These are phyloP conservation scores for Trichoderma guizhouense DNA, from an alignment of 2,329 filamentous ascomycete genomes.

Conservation along the genomic window DNA sequence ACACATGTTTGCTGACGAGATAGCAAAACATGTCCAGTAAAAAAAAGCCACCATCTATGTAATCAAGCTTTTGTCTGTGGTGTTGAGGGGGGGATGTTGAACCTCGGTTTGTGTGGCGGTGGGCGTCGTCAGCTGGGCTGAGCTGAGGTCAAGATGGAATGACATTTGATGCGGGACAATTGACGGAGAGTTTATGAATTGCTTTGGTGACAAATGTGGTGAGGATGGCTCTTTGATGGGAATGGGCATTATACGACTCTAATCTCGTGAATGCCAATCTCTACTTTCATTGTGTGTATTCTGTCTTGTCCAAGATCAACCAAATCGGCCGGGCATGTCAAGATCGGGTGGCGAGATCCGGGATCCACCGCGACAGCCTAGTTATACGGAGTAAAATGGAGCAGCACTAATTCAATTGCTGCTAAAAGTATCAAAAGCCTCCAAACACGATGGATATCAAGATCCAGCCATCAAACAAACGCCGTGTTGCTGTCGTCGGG, in stretches of 20 bases:
- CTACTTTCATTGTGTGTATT: background rate
- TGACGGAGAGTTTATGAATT: background rate
- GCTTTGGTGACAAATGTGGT: background rate
- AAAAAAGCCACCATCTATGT: background rate
- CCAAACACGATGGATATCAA: background rate
- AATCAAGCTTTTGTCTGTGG: background rate
- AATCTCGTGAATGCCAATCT: background rate
- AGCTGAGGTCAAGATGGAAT: background rate
- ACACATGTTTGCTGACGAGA: background rate
- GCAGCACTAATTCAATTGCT: background rate
- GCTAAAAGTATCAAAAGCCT: background rate
- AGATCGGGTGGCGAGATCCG: slow-evolving; percentile 8
- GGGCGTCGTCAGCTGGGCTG: slow-evolving; percentile 10
- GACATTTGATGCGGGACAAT: background rate
- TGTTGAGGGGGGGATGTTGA: background rate
- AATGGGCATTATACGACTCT: background rate
- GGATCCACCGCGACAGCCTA: slow-evolving; percentile 7
- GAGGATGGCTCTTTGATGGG: background rate
- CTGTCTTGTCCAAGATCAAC: background rate
- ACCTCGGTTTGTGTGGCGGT: background rate
- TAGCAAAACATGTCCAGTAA: background rate
- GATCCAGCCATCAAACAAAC: background rate
- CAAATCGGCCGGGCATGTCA: background rate
- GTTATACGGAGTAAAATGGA: background rate
- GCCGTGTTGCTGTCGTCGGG: background rate